Percentiles rank a stretch among this genome's conserved stretches.
phyloP scores from a whole-genome alignment of 2,329 filamentous ascomycete species.

The Ceratocystis harringtonii region DNA sequence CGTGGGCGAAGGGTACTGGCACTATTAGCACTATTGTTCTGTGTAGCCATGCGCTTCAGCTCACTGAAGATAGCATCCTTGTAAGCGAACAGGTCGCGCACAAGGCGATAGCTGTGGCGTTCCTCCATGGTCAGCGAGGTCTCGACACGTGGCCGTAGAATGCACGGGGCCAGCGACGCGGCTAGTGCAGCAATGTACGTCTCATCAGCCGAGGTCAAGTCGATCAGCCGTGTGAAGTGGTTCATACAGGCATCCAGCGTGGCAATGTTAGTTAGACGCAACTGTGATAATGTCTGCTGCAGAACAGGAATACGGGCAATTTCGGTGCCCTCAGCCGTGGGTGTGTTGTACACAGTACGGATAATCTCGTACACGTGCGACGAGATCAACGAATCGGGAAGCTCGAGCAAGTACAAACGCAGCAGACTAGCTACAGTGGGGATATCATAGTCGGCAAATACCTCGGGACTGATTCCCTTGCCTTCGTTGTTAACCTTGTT shows the following conservation, averaged over 20 bases:
- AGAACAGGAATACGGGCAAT: slow-evolving; percentile 73
- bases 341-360: slow-evolving; percentile 85
- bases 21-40: slow-evolving; percentile 43
- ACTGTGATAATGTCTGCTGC: slow-evolving; percentile 87
- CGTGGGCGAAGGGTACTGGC: slow-evolving; percentile 48
- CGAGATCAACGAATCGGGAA: slow-evolving; percentile 95
- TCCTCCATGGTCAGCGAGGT: slow-evolving; percentile 91
- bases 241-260: slow-evolving; percentile 98
- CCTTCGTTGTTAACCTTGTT: slow-evolving; percentile 81
- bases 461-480: slow-evolving; percentile 58
- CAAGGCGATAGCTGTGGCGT: slow-evolving; percentile 76
- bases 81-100: slow-evolving; percentile 82
- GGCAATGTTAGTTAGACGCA: slow-evolving; percentile 91
- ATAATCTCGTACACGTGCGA: slow-evolving; percentile 98
- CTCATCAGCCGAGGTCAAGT: slow-evolving; percentile 91
- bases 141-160: slow-evolving; percentile 74
- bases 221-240: slow-evolving; percentile 91
- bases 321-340: slow-evolving; percentile 60
- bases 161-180: slow-evolving; percentile 61
- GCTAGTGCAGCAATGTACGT: slow-evolving; percentile 63
- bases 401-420: slow-evolving; percentile 86
- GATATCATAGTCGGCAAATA: slow-evolving; percentile 79
- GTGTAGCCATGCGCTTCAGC: slow-evolving; percentile 74
- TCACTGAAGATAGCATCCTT: slow-evolving; percentile 94
- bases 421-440: slow-evolving; percentile 84